Evolutionary conservation across 2,329 filamentous ascomycete genomes (phyloP), one percentile per base, ranked within the genome.

Genomic region (Cryphonectria parasitica): DNA sequence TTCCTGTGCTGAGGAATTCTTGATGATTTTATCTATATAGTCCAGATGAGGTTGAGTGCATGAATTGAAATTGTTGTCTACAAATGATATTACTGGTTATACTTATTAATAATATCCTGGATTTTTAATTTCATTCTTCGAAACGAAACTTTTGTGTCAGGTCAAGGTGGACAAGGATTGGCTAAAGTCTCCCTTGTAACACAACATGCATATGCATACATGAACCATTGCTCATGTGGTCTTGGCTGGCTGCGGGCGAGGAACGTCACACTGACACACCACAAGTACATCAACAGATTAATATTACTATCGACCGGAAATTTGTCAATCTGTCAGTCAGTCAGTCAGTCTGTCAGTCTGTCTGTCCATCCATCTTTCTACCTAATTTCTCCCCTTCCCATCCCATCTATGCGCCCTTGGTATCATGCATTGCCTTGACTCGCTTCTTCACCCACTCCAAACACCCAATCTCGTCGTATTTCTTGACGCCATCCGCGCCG

Each of bases 391-490:
- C 22, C 41, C 17, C 17, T 19, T 25, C 15, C 4, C 10, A 11
- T 7, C 7, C n/a, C 52, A 22, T 25, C 17, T 54, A 60, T 17
- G n/a, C 34, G 25, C 31, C 68, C 58, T 67, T 66, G 15, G 73
- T 74, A 64, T 75, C 56, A 65, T 80, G 76, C 81, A 82, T 83
- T 8, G 77, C 78, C 64, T 60, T 73, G 10, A 78, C 75, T 69
- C 82, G 74, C 66, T 75, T 77, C 74, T 74, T 74, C 34, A 82
- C 77, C 82, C 82, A 83, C 22, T 82, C 80, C 34, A 75, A 72
- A 64, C 82, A 83, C 54, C 77, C 76, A 39, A 83, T 77, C 74
- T 83, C 80, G 4, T 77, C 78, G 66, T 84, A 83, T 72, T 78
- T 80, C 58, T 74, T 77, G 71, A 73, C 70, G 64, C 78, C 78